Conservation (phyloP, 371 early-diverging fungal genomes). For the Thermomucor indicae-seudaticae region DNA sequence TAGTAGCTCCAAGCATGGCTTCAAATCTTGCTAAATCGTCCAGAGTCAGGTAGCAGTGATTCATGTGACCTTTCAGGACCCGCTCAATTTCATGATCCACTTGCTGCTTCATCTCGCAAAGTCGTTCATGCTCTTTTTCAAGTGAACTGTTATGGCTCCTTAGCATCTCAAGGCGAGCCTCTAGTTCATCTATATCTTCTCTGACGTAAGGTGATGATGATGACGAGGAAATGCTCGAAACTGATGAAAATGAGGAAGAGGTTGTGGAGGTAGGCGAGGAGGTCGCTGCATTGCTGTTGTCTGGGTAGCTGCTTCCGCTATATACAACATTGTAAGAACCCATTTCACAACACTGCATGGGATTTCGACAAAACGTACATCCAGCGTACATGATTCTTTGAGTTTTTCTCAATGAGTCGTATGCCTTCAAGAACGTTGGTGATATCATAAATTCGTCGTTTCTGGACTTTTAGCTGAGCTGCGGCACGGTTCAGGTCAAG, state of each 20-base stretch:
- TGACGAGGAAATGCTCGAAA: neutral
- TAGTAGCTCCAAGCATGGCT: conserved; percentile 17
- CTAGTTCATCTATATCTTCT: conserved; percentile 12
- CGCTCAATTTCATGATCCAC: conserved; percentile 29
- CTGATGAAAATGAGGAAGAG: conserved; percentile 5
- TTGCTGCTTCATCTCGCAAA: conserved; percentile 20
- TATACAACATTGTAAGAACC: no score
- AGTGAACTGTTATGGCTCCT: conserved; percentile 22
- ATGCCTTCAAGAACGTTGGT: conserved; percentile 86
- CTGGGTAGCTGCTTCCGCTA: neutral
- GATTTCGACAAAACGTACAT: conserved; percentile 57
- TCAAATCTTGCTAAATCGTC: conserved; percentile 30
- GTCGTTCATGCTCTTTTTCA: conserved; percentile 24
- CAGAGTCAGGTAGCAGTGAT: conserved; percentile 35
- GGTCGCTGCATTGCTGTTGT: neutral
- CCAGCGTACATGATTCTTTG: conserved; percentile 81
- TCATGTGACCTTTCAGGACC: conserved; percentile 19
- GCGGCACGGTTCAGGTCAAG: conserved; percentile 76
- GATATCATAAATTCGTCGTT: conserved; percentile 85
- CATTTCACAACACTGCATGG: no score
- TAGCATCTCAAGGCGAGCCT: conserved; percentile 21
- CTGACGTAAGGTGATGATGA: conserved; percentile 9
- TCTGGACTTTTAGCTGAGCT: conserved; percentile 65
- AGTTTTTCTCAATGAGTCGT: conserved; percentile 70
- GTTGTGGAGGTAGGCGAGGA: conserved; percentile 4